These are phyloP conservation scores for Rhodotorula sp. DNA, from an alignment of 1,284 basidiomycete species.

Conservation along the genomic window DNA sequence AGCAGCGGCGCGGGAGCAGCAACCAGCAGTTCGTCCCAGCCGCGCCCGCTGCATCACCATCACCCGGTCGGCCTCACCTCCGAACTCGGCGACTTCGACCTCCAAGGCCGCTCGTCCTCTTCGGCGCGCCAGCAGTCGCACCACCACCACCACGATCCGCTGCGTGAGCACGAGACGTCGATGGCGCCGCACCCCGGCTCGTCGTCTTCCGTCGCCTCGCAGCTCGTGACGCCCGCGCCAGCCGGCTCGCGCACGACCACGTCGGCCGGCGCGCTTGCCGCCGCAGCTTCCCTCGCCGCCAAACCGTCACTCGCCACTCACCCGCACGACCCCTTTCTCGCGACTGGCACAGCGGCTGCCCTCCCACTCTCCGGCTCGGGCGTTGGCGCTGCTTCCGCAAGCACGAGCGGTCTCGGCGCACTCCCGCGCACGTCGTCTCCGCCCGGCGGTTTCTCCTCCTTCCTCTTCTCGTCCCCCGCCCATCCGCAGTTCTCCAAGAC, in stretches of 20 bases:
- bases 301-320: neutral
- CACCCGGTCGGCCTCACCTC: slow-evolving; percentile 34
- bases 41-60: slow-evolving; percentile 21
- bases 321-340: slow-evolving; percentile 30
- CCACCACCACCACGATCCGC: slow-evolving; percentile 17
- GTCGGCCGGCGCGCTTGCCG: neutral
- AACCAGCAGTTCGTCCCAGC: slow-evolving; percentile 6
- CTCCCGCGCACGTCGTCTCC: slow-evolving; percentile 11
- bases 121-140: slow-evolving; percentile 1
- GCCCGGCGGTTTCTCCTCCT: slow-evolving; percentile 11
- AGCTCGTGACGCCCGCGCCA: slow-evolving; percentile 19
- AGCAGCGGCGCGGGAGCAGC: slow-evolving; percentile 1
- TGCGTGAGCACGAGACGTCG: slow-evolving; percentile 9
- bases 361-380: slow-evolving; percentile 1
- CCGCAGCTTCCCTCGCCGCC: neutral
- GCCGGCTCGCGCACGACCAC: neutral
- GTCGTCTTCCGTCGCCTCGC: neutral
- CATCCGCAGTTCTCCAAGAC: slow-evolving; percentile 34
- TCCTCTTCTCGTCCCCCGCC: slow-evolving; percentile 37
- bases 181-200: slow-evolving; percentile 10
- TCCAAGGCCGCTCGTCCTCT: slow-evolving; percentile 27
- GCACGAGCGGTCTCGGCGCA: neutral
- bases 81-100: slow-evolving; percentile 30
- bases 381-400: neutral
- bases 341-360: neutral